Evolutionary conservation across 2,329 filamentous ascomycete genomes (phyloP).

Genomic region (Pseudogymnoascus sp.): DNA sequence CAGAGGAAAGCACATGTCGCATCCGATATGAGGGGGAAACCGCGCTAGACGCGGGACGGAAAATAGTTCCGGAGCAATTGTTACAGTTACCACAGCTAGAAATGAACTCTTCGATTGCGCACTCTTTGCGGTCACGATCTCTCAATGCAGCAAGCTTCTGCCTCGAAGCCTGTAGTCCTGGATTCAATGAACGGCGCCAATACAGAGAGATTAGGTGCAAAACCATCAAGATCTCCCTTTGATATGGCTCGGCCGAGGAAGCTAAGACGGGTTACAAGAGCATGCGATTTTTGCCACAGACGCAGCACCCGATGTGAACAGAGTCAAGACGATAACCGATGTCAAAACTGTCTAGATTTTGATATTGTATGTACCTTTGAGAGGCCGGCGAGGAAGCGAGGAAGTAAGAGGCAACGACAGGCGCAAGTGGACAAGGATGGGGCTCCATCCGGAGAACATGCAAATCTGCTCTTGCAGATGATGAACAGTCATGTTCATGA

Average conservation of each 20-base stretch:
- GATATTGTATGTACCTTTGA: slow-evolving; percentile 42
- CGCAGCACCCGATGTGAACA: slow-evolving; percentile 39
- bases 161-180: not conserved
- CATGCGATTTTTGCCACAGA: slow-evolving; percentile 43
- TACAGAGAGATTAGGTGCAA: not conserved
- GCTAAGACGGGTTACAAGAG: slow-evolving; percentile 13
- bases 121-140: not conserved
- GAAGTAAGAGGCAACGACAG: slow-evolving; percentile 17
- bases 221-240: not conserved
- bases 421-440: not conserved
- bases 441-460: not conserved
- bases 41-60: not conserved
- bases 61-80: not conserved
- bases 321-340: slow-evolving; percentile 32
- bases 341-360: slow-evolving; percentile 45
- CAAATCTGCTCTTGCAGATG: slow-evolving; percentile 1
- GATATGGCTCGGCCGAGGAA: not conserved
- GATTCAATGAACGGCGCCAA: not conserved
- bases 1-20: too few species aligned
- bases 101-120: not conserved
- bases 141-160: not conserved
- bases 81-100: not conserved
- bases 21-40: not conserved
- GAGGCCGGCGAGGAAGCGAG: slow-evolving; percentile 36
- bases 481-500: not conserved